Evolutionary conservation across 1,139 yeast genomes (phyloP).

Genomic region (Suhomyces anneliseae): DNA sequence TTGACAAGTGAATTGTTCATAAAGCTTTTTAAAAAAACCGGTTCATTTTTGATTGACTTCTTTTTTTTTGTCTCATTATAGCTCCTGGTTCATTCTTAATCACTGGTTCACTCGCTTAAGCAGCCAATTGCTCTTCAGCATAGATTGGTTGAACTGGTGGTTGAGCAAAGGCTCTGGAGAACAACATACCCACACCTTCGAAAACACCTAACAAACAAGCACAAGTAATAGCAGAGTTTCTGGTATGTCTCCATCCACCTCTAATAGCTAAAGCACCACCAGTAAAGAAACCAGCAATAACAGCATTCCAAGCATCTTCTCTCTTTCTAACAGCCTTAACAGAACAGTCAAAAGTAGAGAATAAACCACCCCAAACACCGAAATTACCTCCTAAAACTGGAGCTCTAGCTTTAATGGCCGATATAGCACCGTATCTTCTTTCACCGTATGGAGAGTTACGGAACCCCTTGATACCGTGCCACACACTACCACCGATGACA

Average conservation of each 20-base stretch:
- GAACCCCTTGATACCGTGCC: slow-evolving; percentile 99
- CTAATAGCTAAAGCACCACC: slow-evolving; percentile 98
- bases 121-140: slow-evolving; percentile 61
- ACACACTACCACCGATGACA: slow-evolving; percentile 93
- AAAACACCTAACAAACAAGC: slow-evolving; percentile 94
- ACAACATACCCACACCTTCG: slow-evolving; percentile 97
- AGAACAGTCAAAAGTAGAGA: slow-evolving; percentile 92
- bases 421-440: slow-evolving; percentile 82
- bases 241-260: slow-evolving; percentile 97
- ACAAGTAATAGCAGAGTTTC: slow-evolving; percentile 97
- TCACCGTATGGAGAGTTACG: slow-evolving; percentile 97
- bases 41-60: no score
- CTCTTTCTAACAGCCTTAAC: slow-evolving; percentile 94
- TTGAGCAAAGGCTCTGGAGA: slow-evolving; percentile 89
- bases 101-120: slow-evolving; percentile 23
- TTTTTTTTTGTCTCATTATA: no score
- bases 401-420: slow-evolving; percentile 93
- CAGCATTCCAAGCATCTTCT: slow-evolving; percentile 98
- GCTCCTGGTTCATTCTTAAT: no score
- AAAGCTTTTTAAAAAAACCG: no score
- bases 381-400: slow-evolving; percentile 99
- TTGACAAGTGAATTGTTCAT: no score
- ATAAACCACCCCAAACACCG: slow-evolving; percentile 99
- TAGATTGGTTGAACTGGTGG: slow-evolving; percentile 79
- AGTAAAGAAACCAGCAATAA: slow-evolving; percentile 95